These are phyloP conservation scores for Chaetomium cochliodes DNA, from an alignment of 495 filamentous ascomycete genomes.

Conservation along the genomic window DNA sequence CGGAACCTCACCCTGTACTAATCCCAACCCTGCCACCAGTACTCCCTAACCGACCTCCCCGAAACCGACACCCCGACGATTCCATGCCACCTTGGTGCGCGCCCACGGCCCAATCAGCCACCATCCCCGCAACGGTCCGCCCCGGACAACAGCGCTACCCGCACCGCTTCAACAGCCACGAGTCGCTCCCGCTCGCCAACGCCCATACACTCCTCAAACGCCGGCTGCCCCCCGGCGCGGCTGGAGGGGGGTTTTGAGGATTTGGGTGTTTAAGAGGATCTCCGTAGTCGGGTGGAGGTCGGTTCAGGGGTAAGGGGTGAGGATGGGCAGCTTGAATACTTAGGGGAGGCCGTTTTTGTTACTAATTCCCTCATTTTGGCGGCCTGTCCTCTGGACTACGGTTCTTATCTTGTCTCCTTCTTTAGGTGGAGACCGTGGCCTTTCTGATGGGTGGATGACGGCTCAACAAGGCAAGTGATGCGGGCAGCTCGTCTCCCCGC, in stretches of 20 bases:
- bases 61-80: background rate
- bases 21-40: background rate
- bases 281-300: background rate
- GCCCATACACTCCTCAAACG: background rate
- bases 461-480: too few species aligned
- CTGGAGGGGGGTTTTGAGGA: background rate
- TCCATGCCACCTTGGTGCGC: background rate
- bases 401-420: too few species aligned
- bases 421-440: too few species aligned
- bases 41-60: constrained; percentile 3
- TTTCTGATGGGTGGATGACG: too few species aligned
- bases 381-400: too few species aligned
- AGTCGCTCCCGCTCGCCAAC: background rate
- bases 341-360: too few species aligned
- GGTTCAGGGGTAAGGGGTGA: too few species aligned
- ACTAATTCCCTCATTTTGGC: too few species aligned
- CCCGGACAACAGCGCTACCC: background rate
- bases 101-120: background rate
- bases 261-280: background rate
- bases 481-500: too few species aligned
- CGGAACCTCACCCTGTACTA: too few species aligned
- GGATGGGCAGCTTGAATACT: too few species aligned
- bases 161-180: constrained; percentile 7
- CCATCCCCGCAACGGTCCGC: background rate
- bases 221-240: background rate